Evolutionary conservation across 2,329 filamentous ascomycete genomes (phyloP), one percentile per base, ranked within the genome.

Genomic region (Verticillium dahliae): DNA sequence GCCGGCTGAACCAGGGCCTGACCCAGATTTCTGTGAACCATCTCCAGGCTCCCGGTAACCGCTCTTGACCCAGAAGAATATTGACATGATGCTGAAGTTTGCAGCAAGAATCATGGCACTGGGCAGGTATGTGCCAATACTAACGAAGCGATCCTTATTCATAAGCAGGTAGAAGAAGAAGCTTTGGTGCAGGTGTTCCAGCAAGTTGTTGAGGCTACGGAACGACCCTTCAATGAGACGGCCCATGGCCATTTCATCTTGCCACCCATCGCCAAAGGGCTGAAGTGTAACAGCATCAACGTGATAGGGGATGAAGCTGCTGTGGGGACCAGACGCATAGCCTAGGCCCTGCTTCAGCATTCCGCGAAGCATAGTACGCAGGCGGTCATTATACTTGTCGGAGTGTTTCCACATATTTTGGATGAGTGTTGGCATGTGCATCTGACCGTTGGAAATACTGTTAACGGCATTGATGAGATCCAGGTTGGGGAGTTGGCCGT

Each of bases 81-180:
- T 94, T 5, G 94, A 92, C 81, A 94, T 96, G 72, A 99, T 94
- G 35, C 91, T 97, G 71, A 98, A 98, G 73, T 93, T 97, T 54
- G 89, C 90, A 1, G 95, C 95, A 62, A 99, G 84, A 58, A 98
- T 78, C 95, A 99, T 99, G n/a, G 95, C 95, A 68, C 92, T 96
- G 0, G 95, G 95, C 3, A 99, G 82, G 71, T 99, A 99, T 1
- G 94, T 99, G 15, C 95, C 95, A 65, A 99, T 99, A 75, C 93
- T 98, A 68, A 98, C 95, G 72, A 99, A 99, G 11, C 93, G 88
- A 69, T 95, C 91, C 35, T 88, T 85, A 67, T 96, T 89, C 86
- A 98, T 92, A 55, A 99, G 82, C 59, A 99, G 81, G 74, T 99
- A 99, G 78, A 99, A 98, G 84, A 99, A 99, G 81, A 99, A 99